Evolutionary conservation across 441 rosid species (phyloP).

Genomic region (Bocquillonia castaneifolia): DNA sequence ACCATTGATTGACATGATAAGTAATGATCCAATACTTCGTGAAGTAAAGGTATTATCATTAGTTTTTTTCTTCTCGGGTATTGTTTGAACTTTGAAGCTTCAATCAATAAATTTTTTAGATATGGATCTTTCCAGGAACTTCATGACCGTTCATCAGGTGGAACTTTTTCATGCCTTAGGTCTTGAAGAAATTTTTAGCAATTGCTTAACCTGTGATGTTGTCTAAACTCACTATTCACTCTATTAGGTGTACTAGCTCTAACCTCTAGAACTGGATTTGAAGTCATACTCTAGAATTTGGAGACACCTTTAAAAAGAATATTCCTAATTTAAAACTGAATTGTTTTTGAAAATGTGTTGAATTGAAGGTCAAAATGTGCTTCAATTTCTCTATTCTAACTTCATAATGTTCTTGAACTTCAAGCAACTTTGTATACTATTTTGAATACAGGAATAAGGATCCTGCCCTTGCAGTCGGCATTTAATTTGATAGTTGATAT

Average conservation of each 20-base stretch:
- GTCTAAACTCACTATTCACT: background rate
- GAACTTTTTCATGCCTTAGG: background rate
- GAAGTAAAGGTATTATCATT: conserved; percentile 68
- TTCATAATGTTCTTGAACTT: background rate
- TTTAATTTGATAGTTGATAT: background rate
- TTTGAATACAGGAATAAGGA: background rate
- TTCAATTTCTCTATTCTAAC: background rate
- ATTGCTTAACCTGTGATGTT: background rate
- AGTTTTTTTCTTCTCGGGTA: conserved; percentile 4
- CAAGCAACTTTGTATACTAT: background rate
- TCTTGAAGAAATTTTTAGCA: background rate
- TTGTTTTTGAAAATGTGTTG: background rate
- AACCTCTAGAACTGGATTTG: too few species aligned
- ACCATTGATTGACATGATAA: conserved; percentile 84
- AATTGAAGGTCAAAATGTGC: background rate
- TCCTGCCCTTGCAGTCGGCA: background rate
- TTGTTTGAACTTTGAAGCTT: background rate
- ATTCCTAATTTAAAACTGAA: background rate
- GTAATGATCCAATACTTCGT: conserved; percentile 83
- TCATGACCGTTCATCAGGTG: background rate
- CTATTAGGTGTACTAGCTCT: background rate
- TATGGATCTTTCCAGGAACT: background rate
- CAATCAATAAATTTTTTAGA: background rate
- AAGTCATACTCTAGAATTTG: too few species aligned
- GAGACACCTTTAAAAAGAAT: too few species aligned